Conservation (phyloP, 1,284 basidiomycete genomes). For the Rhodotorula sp. region DNA sequence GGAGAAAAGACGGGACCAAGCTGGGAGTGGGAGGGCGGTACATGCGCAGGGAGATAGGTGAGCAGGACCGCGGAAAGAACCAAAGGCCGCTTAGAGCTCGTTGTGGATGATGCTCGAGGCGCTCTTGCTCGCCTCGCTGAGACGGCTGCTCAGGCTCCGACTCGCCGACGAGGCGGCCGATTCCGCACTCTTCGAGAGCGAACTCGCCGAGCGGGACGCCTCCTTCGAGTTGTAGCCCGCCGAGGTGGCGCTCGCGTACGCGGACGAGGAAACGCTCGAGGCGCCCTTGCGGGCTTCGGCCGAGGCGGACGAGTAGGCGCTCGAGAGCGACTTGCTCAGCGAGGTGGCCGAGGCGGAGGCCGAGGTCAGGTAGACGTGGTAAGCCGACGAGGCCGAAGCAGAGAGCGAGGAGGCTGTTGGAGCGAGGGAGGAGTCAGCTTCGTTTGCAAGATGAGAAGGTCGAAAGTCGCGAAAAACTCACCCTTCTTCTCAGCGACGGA, state of each 20-base stretch:
- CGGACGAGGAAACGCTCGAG: constrained; percentile 6
- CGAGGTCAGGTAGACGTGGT: constrained; percentile 15
- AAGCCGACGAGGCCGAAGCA: constrained; percentile 26
- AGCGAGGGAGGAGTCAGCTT: neutral
- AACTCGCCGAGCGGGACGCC: constrained; percentile 17
- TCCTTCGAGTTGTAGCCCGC: constrained; percentile 12
- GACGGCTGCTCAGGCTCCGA: neutral
- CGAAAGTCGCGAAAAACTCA: neutral
- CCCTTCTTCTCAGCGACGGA: constrained; percentile 24
- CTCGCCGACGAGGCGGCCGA: constrained; percentile 25
- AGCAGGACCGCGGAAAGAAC: neutral
- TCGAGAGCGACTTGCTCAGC: constrained; percentile 22
- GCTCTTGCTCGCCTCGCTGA: constrained; percentile 20
- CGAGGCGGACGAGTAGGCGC: constrained; percentile 9
- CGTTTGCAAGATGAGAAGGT: neutral
- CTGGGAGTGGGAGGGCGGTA: neutral
- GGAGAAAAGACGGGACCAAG: neutral
- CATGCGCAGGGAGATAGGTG: too few relatives aligned
- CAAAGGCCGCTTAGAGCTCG: constrained; percentile 14
- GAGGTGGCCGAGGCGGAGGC: constrained; percentile 34
- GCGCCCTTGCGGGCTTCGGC: constrained; percentile 4
- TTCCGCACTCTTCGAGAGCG: constrained; percentile 33
- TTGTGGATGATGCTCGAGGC: constrained; percentile 19
- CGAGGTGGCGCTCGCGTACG: constrained; percentile 14
- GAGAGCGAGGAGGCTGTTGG: constrained; percentile 14